Base-by-base conservation (phyloP, 139 green algal genomes). In the Chlorella vulgaris region DNA sequence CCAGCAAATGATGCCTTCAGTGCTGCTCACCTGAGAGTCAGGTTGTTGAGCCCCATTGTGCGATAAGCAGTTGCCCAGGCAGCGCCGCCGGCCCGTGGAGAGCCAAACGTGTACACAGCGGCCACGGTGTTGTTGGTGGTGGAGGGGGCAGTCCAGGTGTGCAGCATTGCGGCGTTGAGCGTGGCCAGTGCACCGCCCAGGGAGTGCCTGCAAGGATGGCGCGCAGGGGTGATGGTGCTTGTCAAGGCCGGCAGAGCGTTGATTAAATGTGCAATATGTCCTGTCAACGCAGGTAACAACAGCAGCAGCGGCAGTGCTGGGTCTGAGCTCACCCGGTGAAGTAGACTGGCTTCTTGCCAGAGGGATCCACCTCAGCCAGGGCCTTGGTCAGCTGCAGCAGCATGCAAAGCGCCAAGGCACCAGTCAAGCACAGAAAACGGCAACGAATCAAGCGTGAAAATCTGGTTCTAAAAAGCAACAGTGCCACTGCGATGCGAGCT, bases 171-270 rank as follows among this genome's bases (percentile, higher is more conserved):
- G 55, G 55, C 55, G 5, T 8, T n/a, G 18, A 65, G 55, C 18
- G 18, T 65, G 55, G 55, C 55, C 55, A 65, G 55, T 8, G 18
- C 55, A 21, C 55, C 55, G 55, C 55, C 55, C 15, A 65, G 55
- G 55, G 55, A 65, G 55, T 65, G 55, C 18, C 55, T 65, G 55
- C 55, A n/a, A n/a, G n/a, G n/a, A n/a, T n/a, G n/a, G n/a, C n/a
- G 55, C 18, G 22, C 55, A n/a, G 55, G 55, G 55, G 21, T 15
- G 22, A 31, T 15, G 55, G 18, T 31, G 55, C 5, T 8, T n/a
- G 55, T n/a, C 8, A 8, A 21, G 21, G 55, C 22, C 18, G 55
- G 15, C n/a, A 8, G 15, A 21, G 55, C 47, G 18, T 28, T 15
- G 55, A 28, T 8, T 28, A 8, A 5, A 28, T 31, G 55, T 15